Evolutionary conservation across 1,139 yeast genomes (phyloP), one percentile per base, ranked within the genome.

Genomic region (Yamadazyma triangularis): DNA sequence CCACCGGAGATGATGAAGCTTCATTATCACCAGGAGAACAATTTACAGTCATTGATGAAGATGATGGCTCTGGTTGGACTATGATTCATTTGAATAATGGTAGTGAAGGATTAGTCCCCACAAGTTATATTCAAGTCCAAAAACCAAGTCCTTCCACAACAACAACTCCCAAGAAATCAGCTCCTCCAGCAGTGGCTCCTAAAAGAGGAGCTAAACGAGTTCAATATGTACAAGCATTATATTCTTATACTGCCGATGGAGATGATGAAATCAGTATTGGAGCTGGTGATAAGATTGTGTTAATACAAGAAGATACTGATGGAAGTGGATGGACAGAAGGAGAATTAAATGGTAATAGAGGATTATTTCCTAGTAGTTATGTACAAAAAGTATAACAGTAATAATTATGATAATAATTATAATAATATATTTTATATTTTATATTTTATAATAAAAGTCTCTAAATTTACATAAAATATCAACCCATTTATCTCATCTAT

Each of bases 301-400:
- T 86, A 13, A 50, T 72, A 7, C 64, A 82, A 24, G 76, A 73
- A 26, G 85, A 76, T 28, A 91, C 86, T 39, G 82, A 81, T 36
- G 96, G 95, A 5, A 81, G 82, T 40, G 99, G 99, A 1, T 91
- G 99, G 99, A 88, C 96, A 1, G 86, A 81, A 45, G 98, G 97
- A 8, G 94, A 85, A 50, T 44, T 83, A 12, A 70, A 80, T 45
- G 96, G 95, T 1, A 47, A 44, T 21, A 67, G 64, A 26, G 96
- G 96, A 1, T 56, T 86, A 41, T 84, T 89, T 57, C 97, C 97
- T 5, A 80, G 93, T 0, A 69, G 84, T 40, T 89, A 88, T 52
- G 84, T 71, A 6, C 61, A 54, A 39, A 61, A 55, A 35, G 38
- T 67, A 19, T 60, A 56, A 15, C n/a, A n/a, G n/a, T n/a, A n/a